Evolutionary conservation across 2,329 filamentous ascomycete species (phyloP).

Genomic region (Colletotrichum echinochloae): DNA sequence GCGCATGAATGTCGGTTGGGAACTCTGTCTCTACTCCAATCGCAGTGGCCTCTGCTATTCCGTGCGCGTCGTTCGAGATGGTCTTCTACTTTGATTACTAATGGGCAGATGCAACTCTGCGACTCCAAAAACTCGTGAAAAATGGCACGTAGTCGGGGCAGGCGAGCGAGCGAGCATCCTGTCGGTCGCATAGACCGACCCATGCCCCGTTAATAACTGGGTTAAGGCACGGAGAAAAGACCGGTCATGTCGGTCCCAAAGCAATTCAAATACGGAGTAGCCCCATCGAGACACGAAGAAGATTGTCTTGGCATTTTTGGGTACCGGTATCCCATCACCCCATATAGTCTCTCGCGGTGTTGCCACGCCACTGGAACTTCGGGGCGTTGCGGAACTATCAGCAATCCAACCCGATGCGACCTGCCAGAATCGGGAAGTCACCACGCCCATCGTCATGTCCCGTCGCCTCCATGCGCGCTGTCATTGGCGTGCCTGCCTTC

Average conservation of each 20-base stretch:
- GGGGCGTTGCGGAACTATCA: neutral
- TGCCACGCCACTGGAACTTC: conserved; percentile 29
- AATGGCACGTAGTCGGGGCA: neutral
- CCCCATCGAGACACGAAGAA: conserved; percentile 25
- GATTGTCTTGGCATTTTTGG: conserved; percentile 38
- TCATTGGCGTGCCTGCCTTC: neutral
- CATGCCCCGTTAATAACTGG: neutral
- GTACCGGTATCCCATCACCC: no score
- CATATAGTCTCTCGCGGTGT: conserved; percentile 15
- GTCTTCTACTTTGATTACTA: neutral
- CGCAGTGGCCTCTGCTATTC: conserved; percentile 4
- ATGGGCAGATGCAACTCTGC: neutral
- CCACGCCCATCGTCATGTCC: neutral
- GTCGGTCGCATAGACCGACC: neutral
- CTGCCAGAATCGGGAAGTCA: conserved; percentile 29
- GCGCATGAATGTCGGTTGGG: neutral
- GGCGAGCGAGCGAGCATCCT: neutral
- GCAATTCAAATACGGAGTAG: conserved; percentile 28
- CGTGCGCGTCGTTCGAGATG: neutral
- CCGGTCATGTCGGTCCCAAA: conserved; percentile 27
- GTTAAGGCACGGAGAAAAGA: conserved; percentile 20
- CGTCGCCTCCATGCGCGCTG: neutral
- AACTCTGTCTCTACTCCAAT: neutral
- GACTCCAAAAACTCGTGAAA: neutral
- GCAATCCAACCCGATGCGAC: conserved; percentile 15